Evolutionary conservation across 371 early-diverging fungal genomes (phyloP).

Genomic region (Apophysomyces variabilis): DNA sequence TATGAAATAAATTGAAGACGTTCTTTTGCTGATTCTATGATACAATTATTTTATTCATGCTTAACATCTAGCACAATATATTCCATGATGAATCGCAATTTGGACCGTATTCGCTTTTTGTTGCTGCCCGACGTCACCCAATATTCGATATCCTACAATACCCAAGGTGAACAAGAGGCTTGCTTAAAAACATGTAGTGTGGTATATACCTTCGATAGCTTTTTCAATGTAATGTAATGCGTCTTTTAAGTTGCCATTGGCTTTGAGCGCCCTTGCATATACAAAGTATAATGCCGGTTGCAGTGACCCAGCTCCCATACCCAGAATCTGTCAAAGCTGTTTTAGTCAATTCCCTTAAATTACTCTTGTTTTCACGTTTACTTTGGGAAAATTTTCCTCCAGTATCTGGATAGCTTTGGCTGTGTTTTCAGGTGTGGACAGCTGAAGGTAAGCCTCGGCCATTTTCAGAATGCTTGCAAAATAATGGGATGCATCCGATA

Average conservation of each 20-base stretch:
- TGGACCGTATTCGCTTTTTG: too few relatives aligned
- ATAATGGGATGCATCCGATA: conserved; percentile 24
- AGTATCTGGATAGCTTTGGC: conserved; percentile 18
- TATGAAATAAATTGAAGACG: too few relatives aligned
- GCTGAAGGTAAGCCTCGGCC: conserved; percentile 19
- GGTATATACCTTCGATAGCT: conserved; percentile 5
- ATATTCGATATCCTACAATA: too few relatives aligned
- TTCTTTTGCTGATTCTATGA: too few relatives aligned
- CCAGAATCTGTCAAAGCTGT: conserved; percentile 15
- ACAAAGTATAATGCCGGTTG: conserved; percentile 25
- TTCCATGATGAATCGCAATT: too few relatives aligned
- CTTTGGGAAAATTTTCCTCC: conserved; percentile 23
- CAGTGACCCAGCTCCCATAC: conserved; percentile 21
- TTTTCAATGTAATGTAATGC: conserved; percentile 15
- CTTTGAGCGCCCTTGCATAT: conserved; percentile 19
- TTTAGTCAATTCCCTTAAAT: not conserved
- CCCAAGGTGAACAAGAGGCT: too few relatives aligned
- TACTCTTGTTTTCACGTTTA: not conserved
- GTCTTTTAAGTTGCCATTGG: not conserved
- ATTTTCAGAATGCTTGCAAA: conserved; percentile 23
- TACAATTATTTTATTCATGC: too few relatives aligned
- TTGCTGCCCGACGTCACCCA: too few relatives aligned
- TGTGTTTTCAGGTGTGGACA: conserved; percentile 1
- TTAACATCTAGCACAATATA: too few relatives aligned
- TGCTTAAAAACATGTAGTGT: too few relatives aligned